Evolutionary conservation across 768 basidiomycete genomes (phyloP).

Genomic region (Auricularia sp.): DNA sequence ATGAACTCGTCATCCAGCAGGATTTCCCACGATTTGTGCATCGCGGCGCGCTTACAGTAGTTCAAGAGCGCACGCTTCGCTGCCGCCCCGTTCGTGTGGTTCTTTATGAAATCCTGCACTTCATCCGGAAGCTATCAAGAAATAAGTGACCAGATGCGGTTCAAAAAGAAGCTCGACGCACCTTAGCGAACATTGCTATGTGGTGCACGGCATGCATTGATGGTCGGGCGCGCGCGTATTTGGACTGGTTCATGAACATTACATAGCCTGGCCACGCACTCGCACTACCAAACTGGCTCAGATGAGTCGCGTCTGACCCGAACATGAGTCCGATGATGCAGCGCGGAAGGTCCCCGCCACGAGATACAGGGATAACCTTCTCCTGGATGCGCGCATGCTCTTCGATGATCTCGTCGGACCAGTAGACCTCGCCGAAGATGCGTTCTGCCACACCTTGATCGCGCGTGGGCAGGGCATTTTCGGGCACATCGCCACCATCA

Average conservation of each 20-base stretch:
- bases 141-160: neutral
- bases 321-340: neutral
- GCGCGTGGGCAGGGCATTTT: no score
- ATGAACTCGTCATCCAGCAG: neutral
- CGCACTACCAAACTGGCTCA: neutral
- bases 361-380: neutral
- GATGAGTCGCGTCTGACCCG: neutral
- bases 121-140: slow-evolving; percentile 11
- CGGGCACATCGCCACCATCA: no score
- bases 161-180: neutral
- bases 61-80: neutral
- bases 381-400: slow-evolving; percentile 17
- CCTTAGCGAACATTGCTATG: neutral
- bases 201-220: neutral
- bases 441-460: neutral
- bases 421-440: slow-evolving; percentile 18
- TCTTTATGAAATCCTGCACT: slow-evolving; percentile 11
- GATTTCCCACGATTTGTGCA: neutral
- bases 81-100: neutral
- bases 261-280: neutral
- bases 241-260: neutral
- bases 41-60: neutral
- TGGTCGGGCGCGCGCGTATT: neutral
- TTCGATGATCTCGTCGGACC: slow-evolving; percentile 15
- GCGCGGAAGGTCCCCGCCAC: neutral